Base-by-base conservation (phyloP, 192 early-diverging fungal genomes). In the Backusella tuberculispora region DNA sequence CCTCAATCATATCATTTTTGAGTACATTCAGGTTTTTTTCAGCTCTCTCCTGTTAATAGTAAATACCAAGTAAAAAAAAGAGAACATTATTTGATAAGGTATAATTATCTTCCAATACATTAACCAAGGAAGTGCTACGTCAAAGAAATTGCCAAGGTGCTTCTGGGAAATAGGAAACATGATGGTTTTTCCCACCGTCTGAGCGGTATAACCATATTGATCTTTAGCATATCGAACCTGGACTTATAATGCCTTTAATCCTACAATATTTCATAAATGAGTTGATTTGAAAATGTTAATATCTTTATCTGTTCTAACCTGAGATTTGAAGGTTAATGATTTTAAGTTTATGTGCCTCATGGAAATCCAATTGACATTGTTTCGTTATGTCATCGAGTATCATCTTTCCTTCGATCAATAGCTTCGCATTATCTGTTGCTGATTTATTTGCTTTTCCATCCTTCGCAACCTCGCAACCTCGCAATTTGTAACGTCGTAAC, bases 241-340 rank as follows among this genome's bases (percentile, higher is more conserved):
- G n/a, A 47, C 15, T 47, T 17, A 47, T 5, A 17, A 4, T 17
- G 17, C 46, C 3, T 47, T 47, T 17, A 19, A 19, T 17, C 46
- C 46, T 47, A 47, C 17, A 47, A 47, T 47, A 19, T 19, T 47
- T 17, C 46, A 48, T 48, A 48, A 48, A 48, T 64, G 63, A 46
- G 66, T 45, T 69, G 19, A 29, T 44, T 21, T 68, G 66, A 19
- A 68, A 12, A 37, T 43, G 10, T 10, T 10, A 45, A 44, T 13
- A 44, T 68, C 7, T 44, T 46, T 65, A 65, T 65, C 37, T 65
- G 29, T 40, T 38, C 37, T 65, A 40, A 65, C 63, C 63, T 40
- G 63, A 65, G n/a, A 68, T 43, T 24, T 65, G 66, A 4, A 43
- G 17, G 40, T 68, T 45, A 0, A 46, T 15, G 3, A 68, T 26